A percentile compares a stretch with the other conserved stretches of the same genome.
Conservation (phyloP, 352 stramenopile genomes). For the Globisporangium alternatum region DNA sequence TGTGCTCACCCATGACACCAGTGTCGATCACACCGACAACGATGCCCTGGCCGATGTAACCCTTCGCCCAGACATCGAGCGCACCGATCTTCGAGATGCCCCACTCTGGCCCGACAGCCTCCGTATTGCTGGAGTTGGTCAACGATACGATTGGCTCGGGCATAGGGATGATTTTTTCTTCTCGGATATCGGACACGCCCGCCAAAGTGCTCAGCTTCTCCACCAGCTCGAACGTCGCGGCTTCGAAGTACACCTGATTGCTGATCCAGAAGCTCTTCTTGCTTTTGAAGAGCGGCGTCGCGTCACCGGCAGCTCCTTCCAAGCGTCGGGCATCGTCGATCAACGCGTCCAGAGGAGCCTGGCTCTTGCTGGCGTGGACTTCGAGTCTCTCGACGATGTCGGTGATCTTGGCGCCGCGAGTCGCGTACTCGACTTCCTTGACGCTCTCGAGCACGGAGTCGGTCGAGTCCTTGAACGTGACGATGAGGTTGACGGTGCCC, state of each 20-base stretch:
- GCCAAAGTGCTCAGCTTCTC: slow-evolving; percentile 16
- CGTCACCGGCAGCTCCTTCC: background rate
- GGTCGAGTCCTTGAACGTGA: slow-evolving; percentile 22
- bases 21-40: no score
- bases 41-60: no score
- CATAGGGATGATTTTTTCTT: slow-evolving; percentile 15
- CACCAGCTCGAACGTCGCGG: slow-evolving; percentile 17
- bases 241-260: slow-evolving; percentile 20
- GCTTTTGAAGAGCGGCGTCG: slow-evolving; percentile 7
- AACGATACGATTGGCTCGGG: background rate
- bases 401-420: slow-evolving; percentile 14
- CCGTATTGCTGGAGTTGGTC: background rate
- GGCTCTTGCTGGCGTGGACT: background rate
- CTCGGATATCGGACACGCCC: slow-evolving; percentile 14
- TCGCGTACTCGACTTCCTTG: slow-evolving; percentile 13
- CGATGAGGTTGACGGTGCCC: slow-evolving; percentile 31
- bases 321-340: background rate
- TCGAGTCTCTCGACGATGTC: slow-evolving; percentile 15
- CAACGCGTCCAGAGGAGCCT: background rate
- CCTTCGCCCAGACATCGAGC: no score
- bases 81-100: no score
- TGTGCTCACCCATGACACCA: no score
- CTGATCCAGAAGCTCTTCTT: slow-evolving; percentile 18
- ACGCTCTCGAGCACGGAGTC: slow-evolving; percentile 14
- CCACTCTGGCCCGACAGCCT: no score